These are phyloP conservation scores for Diospyros lotus DNA, from an alignment of 148 eudicot genomes.

Conservation along the genomic window DNA sequence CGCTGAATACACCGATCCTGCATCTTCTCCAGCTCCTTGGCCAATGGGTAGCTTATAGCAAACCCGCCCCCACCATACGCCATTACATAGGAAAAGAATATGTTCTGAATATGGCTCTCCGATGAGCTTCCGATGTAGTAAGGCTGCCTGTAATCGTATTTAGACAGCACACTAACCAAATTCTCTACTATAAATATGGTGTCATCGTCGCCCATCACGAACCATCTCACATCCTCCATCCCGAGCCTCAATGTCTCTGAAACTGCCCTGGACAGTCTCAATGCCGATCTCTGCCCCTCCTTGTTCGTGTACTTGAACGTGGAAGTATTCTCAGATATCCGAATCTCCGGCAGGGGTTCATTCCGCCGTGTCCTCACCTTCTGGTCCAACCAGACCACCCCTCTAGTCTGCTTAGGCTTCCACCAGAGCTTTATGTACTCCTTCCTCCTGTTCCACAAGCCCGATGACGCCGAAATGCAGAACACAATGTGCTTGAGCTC, in stretches of 20 bases:
- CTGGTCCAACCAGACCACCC: conserved; percentile 57
- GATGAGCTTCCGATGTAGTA: conserved; percentile 52
- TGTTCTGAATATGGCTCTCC: conserved; percentile 59
- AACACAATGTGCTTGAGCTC: conserved; percentile 48
- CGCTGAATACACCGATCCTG: conserved; percentile 33
- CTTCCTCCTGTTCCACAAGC: conserved; percentile 48
- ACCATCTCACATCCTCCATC: conserved; percentile 49
- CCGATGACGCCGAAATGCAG: conserved; percentile 53
- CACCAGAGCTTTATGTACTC: conserved; percentile 68
- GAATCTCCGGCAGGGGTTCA: conserved; percentile 45
- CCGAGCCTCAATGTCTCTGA: conserved; percentile 53
- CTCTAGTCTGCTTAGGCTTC: conserved; percentile 48
- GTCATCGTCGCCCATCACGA: conserved; percentile 74
- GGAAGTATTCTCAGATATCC: conserved; percentile 32
- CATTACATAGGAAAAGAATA: conserved; percentile 31
- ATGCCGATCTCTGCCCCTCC: conserved; percentile 36
- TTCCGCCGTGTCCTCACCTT: conserved; percentile 17
- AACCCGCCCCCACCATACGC: conserved; percentile 39
- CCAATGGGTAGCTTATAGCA: conserved; percentile 35
- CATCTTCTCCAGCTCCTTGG: conserved; percentile 31
- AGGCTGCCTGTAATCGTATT: conserved; percentile 49
- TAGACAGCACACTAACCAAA: conserved; percentile 42
- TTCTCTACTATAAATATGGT: conserved; percentile 49
- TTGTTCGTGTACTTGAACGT: conserved; percentile 40
- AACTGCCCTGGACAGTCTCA: conserved; percentile 44